Evolutionary conservation across 768 basidiomycete genomes (phyloP).

Genomic region (Leccinum obscurum): DNA sequence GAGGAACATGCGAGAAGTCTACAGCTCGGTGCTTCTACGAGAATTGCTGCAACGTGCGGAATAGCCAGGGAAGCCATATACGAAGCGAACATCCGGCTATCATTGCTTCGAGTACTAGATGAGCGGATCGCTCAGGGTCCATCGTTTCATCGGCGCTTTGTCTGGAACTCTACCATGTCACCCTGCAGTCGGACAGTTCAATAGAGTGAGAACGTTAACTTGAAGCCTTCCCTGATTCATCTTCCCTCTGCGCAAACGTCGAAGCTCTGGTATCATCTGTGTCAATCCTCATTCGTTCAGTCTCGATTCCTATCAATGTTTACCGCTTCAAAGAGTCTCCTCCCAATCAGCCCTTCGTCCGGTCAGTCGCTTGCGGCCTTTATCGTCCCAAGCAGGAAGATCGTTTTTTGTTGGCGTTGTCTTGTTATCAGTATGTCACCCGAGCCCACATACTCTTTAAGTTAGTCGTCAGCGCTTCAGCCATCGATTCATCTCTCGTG

Average conservation of each 20-base stretch:
- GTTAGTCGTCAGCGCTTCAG: too few species aligned
- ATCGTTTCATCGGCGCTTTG: neutral
- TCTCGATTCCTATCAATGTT: neutral
- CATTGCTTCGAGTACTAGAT: neutral
- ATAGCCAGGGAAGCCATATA: neutral
- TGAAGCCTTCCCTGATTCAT: neutral
- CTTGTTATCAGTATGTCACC: too few species aligned
- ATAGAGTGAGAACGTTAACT: neutral
- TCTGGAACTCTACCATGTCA: neutral
- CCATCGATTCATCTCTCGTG: too few species aligned
- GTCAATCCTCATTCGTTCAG: neutral
- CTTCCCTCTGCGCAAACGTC: neutral
- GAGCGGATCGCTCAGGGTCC: neutral
- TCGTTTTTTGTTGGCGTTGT: too few species aligned
- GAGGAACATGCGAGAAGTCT: neutral
- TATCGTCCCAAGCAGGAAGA: too few species aligned
- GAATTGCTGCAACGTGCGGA: neutral
- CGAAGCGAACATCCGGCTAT: neutral
- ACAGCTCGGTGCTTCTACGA: neutral
- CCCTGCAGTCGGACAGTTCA: neutral
- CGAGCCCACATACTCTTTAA: too few species aligned
- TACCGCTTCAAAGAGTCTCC: neutral
- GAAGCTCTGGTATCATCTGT: neutral
- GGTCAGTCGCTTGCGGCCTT: too few species aligned
- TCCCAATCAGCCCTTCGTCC: neutral